Evolutionary conservation across 2,329 filamentous ascomycete species (phyloP).

Genomic region (Clarireedia monteithiana): DNA sequence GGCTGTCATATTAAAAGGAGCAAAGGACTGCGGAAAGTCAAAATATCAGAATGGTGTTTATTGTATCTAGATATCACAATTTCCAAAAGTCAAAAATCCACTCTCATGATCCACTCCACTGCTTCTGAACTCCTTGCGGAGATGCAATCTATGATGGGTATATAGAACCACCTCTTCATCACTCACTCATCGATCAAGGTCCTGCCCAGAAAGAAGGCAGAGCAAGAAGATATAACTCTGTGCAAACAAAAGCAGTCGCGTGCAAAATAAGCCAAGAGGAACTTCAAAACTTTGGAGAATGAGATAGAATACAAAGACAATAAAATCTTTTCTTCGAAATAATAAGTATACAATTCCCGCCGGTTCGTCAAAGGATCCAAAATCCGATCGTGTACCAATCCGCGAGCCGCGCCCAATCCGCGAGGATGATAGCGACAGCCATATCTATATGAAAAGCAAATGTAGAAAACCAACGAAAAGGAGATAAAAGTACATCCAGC

Average conservation of each 20-base stretch:
- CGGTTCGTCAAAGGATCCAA: conserved; percentile 9
- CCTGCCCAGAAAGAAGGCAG: neutral
- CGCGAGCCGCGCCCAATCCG: conserved; percentile 9
- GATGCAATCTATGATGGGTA: conserved; percentile 4
- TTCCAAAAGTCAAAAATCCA: neutral
- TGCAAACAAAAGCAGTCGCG: conserved; percentile 7
- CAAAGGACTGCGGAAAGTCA: neutral
- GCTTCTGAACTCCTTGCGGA: conserved; percentile 2
- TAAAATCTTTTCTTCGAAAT: conserved; percentile 7
- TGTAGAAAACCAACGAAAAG: conserved; percentile 5
- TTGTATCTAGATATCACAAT: neutral
- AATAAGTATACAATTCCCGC: conserved; percentile 9
- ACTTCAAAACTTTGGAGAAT: conserved; percentile 3
- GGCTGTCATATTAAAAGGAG: no score
- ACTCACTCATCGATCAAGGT: conserved; percentile 1
- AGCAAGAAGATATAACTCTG: neutral
- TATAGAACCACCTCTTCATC: conserved; percentile 1
- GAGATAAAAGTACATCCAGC: conserved; percentile 6
- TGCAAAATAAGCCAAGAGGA: conserved; percentile 6
- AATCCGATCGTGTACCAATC: conserved; percentile 8
- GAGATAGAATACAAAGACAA: conserved; percentile 7
- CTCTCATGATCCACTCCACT: neutral
- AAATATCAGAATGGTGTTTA: neutral
- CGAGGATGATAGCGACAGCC: conserved; percentile 9
- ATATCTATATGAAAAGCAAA: conserved; percentile 5